Base-by-base conservation (phyloP, 106 monocot species). In the Dioscorea zingiberensis region DNA sequence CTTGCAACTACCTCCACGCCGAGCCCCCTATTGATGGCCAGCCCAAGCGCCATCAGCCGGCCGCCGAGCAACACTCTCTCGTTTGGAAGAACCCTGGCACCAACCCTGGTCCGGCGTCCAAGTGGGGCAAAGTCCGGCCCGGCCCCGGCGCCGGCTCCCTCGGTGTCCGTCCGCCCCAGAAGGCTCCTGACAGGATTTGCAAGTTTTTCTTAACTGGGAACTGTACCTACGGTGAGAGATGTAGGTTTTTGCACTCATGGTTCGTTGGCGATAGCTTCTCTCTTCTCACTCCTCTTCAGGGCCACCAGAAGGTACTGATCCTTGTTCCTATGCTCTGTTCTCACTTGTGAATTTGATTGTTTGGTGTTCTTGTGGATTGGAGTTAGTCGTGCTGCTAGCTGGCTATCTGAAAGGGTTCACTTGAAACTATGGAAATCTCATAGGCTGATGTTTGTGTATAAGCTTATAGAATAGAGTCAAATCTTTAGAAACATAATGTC, bases 271-370 rank as follows among this genome's bases (percentile, higher is more conserved):
- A 89, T 28, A 69, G 79, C 56, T 72, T 93, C 68, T 55, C 78
- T 13, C 61, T 86, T 14, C 59, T 93, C 49, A 84, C 89, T n/a
- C 65, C 68, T 3, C 72, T 95, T 14, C 74, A 85, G 27, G 95
- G 95, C 19, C 95, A 95, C 58, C 72, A 83, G 44, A 91, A 95
- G 85, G 94, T 91, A 24, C 14, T 53, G 58, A 53, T 47, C 26
- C 57, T 68, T 4, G 3, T 18, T 38, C 4, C 38, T 51, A 22
- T 59, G 24, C 15, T 26, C 25, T 73, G n/a, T 29, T 48, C 58
- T 70, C 12, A 2, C n/a, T 63, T 25, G 44, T 27, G 55, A 53
- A 51, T 38, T 38, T 10, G 38, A 38, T 38, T 38, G 10, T 38
- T 0, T 38, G 1, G 38, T 38, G 38, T 38, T 38, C 38, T 38